Base-by-base conservation (phyloP, 176 grass and related monocot genomes). In the Aegilops umbellulata region DNA sequence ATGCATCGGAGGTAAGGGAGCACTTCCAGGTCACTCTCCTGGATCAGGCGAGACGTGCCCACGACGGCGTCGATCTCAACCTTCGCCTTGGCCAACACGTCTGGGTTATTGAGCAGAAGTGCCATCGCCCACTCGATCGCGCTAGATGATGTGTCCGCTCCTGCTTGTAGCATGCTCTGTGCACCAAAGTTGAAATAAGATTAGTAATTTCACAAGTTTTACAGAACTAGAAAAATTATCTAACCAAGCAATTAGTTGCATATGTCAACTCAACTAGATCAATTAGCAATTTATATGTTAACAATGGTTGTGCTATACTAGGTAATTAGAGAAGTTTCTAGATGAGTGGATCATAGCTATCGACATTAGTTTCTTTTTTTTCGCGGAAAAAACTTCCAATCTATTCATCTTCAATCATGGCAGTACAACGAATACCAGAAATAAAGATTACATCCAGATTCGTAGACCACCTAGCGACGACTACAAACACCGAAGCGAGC, bases 71-170 rank as follows among this genome's bases (percentile, higher is more conserved):
- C 46, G n/a, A 95, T 87, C 83, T 95, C 90, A 0, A 30, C 34
- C 1, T 7, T 16, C 0, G 76, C 80, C 27, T 82, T 95, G 7
- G 9, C 6, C 17, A 90, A 19, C 2, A 34, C 10, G 0, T 27
- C 26, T 0, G 69, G 76, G 8, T 95, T 89, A 65, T 90, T 93
- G 26, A 91, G 85, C 2, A 95, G 64, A 38, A 86, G 68, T 2
- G 90, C 80, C 90, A 90, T 90, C 2, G 80, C 83, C 93, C 88
- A 93, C 82, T 93, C 88, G 3, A 82, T 81, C 1, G 65, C 89
- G 41, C 75, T 76, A 0, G 90, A 44, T 5, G 90, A 86, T 0
- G 86, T 93, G 53, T 95, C 93, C 0, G 70, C 84, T 12, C 88
- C 90, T 9, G 23, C 90, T 41, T 85, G 65, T 2, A 92, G 65